Evolutionary conservation across 805 yeast species (phyloP), one percentile per base, ranked within the genome.

Genomic region (Pichia manshurica): DNA sequence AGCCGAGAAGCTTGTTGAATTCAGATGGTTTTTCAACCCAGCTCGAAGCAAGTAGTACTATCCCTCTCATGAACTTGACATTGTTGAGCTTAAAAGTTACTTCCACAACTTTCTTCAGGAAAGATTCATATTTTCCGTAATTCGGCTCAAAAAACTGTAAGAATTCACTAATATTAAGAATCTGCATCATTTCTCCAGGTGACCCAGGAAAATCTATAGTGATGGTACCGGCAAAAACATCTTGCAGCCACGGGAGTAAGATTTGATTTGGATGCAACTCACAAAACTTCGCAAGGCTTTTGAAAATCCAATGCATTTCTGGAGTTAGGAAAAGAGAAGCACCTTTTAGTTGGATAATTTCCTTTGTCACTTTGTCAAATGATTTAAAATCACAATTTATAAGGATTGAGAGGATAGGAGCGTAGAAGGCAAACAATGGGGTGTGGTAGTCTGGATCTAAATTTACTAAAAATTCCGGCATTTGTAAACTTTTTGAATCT

Each of bases 291-390:
- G 45, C 20, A 9, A 47, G 20, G 6, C 43, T 32, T 42, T 47
- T 17, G 17, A 47, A 47, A 13, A 47, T 38, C 50, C 50, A 47
- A 15, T n/a, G 10, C 43, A 47, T 29, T 33, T 38, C 46, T 10
- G 16, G n/a, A 5, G 43, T 32, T 2, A 47, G 15, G 5, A 4
- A 15, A 1, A 47, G 12, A 5, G 9, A 16, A 5, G 16, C 3
- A 19, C 32, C 35, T n/a, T 38, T 10, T 3, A 21, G 5, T 9
- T 32, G 21, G 7, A 47, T 10, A 12, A 46, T 19, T 13, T 23
- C 6, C 3, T 10, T 7, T 6, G 28, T 7, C 5, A 4, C n/a
- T 31, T 31, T 36, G 28, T 41, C 21, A 13, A 41, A 31, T 15
- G 20, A 8, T 8, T 17, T 15, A 19, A 16, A 6, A 31, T 31